Evolutionary conservation across 805 yeast genomes (phyloP).

Genomic region (Diddensiella transvaalensis): DNA sequence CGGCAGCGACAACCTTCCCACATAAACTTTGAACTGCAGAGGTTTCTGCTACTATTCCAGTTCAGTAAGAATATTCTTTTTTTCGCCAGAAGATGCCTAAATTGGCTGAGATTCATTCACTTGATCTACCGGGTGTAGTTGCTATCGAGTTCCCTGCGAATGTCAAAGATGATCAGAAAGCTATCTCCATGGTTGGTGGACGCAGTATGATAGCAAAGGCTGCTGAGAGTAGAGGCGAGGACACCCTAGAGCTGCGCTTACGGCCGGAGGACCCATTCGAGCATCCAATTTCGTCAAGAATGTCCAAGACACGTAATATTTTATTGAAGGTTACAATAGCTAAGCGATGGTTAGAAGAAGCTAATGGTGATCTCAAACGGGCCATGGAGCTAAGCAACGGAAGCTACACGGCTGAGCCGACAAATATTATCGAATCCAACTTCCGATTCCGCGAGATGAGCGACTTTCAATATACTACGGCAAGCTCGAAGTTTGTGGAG

Average conservation of each 20-base stretch:
- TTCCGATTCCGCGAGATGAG: slow-evolving; percentile 80
- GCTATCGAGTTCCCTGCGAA: slow-evolving; percentile 76
- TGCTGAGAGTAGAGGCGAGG: slow-evolving; percentile 10
- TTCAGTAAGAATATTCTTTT: no score
- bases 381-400: slow-evolving; percentile 64
- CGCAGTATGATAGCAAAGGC: slow-evolving; percentile 38
- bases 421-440: slow-evolving; percentile 63
- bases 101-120: slow-evolving; percentile 36
- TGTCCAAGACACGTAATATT: slow-evolving; percentile 28
- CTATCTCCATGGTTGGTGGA: slow-evolving; percentile 50
- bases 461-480: slow-evolving; percentile 75
- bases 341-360: slow-evolving; percentile 24
- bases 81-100: slow-evolving; percentile 1
- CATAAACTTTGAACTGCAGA: no score
- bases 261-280: slow-evolving; percentile 37
- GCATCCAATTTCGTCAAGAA: slow-evolving; percentile 46
- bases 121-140: slow-evolving; percentile 71
- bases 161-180: slow-evolving; percentile 47
- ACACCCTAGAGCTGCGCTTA: slow-evolving; percentile 35
- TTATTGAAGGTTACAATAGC: slow-evolving; percentile 35
- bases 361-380: slow-evolving; percentile 43
- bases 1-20: no score
- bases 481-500: slow-evolving; percentile 48
- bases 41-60: no score
- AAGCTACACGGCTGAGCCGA: slow-evolving; percentile 51